Percentiles rank a stretch among this genome's conserved stretches.
Evolutionary conservation across 140 eudicot species (phyloP).

Genomic region (Flaveria floridana): DNA sequence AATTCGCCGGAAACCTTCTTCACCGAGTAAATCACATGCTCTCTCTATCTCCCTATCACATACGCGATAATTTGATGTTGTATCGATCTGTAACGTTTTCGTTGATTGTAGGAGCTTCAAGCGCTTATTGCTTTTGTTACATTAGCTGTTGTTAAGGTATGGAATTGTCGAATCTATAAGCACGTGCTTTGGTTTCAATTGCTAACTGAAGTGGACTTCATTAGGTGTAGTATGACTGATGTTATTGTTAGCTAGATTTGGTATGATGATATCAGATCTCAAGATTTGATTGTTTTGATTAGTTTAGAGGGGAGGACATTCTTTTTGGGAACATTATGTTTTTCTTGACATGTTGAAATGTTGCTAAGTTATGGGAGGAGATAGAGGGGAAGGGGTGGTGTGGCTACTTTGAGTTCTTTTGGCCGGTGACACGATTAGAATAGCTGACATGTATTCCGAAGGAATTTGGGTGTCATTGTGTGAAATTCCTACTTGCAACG

Average conservation of each 20-base stretch:
- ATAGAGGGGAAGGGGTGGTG: not conserved
- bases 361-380: not conserved
- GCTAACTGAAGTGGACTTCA: not conserved
- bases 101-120: conserved; percentile 67
- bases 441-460: not conserved
- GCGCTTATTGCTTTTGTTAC: conserved; percentile 65
- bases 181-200: conserved; percentile 8
- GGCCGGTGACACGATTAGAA: not conserved
- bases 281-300: not conserved
- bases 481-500: not conserved
- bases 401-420: not conserved
- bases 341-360: not conserved
- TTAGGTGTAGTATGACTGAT: not conserved
- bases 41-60: not conserved
- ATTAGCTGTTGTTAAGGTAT: conserved; percentile 70
- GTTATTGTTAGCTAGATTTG: not conserved
- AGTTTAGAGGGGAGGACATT: not conserved
- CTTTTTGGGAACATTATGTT: too few relatives aligned
- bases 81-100: conserved; percentile 1
- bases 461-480: conserved; percentile 12
- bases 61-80: not conserved
- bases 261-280: not conserved
- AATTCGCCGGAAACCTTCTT: conserved; percentile 51
- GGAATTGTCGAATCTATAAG: not conserved
- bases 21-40: conserved; percentile 51